phyloP scores from a whole-genome alignment of 2,329 filamentous ascomycete species.

The Fusarium torulosum region DNA sequence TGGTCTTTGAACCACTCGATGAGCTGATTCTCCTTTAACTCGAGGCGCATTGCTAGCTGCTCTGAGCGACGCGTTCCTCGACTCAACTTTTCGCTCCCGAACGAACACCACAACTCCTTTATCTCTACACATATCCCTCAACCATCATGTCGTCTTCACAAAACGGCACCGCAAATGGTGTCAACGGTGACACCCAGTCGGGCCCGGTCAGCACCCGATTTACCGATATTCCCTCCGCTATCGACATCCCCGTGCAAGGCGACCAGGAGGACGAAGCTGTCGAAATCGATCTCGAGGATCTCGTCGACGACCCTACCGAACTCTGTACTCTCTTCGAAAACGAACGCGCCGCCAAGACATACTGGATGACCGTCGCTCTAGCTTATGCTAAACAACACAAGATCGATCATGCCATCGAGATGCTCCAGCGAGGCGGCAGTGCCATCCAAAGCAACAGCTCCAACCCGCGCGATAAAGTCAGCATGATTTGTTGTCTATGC shows the following conservation, averaged over 20 bases:
- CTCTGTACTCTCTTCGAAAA: slow-evolving; percentile 95
- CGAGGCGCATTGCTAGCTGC: slow-evolving; percentile 51
- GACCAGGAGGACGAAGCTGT: slow-evolving; percentile 80
- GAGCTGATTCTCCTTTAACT: slow-evolving; percentile 47
- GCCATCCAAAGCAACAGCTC: slow-evolving; percentile 77
- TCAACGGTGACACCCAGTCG: slow-evolving; percentile 54
- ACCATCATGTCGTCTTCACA: slow-evolving; percentile 57
- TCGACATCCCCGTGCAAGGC: slow-evolving; percentile 74
- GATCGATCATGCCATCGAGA: slow-evolving; percentile 84
- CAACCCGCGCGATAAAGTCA: slow-evolving; percentile 84
- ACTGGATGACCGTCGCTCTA: slow-evolving; percentile 98
- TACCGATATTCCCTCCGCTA: slow-evolving; percentile 72
- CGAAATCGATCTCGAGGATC: slow-evolving; percentile 91
- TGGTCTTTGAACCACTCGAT: slow-evolving; percentile 45
- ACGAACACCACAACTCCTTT: slow-evolving; percentile 21
- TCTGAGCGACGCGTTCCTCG: slow-evolving; percentile 50
- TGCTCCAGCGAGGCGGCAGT: slow-evolving; percentile 78
- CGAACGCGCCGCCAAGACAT: slow-evolving; percentile 88
- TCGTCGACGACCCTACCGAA: slow-evolving; percentile 94
- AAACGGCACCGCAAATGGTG: slow-evolving; percentile 61
- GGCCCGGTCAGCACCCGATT: slow-evolving; percentile 68
- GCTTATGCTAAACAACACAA: slow-evolving; percentile 97
- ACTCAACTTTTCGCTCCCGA: slow-evolving; percentile 32
- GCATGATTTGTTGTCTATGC: slow-evolving; percentile 84
- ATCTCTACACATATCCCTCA: slow-evolving; percentile 8